Evolutionary conservation across 2,329 filamentous ascomycete genomes (phyloP).

Genomic region (Aureobasidium sp.): DNA sequence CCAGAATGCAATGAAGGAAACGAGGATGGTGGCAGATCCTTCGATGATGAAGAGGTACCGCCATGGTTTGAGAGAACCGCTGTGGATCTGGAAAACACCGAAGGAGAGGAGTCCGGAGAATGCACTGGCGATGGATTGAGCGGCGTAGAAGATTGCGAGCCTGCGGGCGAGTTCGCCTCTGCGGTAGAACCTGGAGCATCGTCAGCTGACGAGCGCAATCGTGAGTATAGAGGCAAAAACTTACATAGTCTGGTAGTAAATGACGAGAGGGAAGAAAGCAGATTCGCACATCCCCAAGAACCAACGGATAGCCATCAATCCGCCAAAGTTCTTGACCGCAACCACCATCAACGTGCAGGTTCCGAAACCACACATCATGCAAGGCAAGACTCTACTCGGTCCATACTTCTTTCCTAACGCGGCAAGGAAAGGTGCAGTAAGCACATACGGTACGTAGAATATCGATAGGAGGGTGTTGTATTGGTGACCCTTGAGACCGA

Average conservation of each 20-base stretch:
- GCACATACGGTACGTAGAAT: constrained; percentile 80
- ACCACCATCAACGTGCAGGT: constrained; percentile 68
- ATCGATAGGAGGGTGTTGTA: constrained; percentile 77
- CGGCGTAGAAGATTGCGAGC: constrained; percentile 79
- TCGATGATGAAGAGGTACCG: constrained; percentile 72
- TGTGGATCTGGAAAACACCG: constrained; percentile 66
- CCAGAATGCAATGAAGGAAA: constrained; percentile 69
- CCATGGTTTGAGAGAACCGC: constrained; percentile 59
- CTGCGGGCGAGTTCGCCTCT: constrained; percentile 75
- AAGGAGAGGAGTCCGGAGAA: constrained; percentile 68
- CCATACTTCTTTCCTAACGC: constrained; percentile 76
- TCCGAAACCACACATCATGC: constrained; percentile 76
- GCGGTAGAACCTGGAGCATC: constrained; percentile 66
- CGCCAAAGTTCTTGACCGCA: constrained; percentile 65
- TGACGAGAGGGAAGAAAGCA: constrained; percentile 76
- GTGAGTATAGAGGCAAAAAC: background rate
- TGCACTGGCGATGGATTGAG: constrained; percentile 76
- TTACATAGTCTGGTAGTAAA: constrained; percentile 60
- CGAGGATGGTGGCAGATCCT: constrained; percentile 62
- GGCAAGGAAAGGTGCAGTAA: constrained; percentile 71
- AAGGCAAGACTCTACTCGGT: constrained; percentile 67
- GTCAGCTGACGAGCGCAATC: background rate
- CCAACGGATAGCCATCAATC: constrained; percentile 73
- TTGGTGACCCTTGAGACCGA: constrained; percentile 67
- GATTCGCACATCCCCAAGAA: constrained; percentile 71